Percentiles rank a stretch among this genome's conserved stretches.
phyloP scores from a whole-genome alignment of 2,329 filamentous ascomycete genomes.

The Trichoderma guizhouense region DNA sequence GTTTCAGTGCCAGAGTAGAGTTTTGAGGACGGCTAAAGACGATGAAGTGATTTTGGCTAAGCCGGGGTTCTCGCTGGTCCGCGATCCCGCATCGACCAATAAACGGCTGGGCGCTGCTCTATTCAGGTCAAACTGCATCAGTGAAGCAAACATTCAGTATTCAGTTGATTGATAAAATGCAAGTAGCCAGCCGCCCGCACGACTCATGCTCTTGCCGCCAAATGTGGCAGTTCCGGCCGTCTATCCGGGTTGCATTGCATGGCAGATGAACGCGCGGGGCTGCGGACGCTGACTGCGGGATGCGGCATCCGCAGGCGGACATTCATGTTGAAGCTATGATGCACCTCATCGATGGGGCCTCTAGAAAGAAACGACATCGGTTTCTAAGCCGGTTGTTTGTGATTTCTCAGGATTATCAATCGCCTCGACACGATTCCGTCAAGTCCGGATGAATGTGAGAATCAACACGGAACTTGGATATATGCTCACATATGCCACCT shows the following conservation, averaged over 20 bases:
- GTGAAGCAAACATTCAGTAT: not conserved
- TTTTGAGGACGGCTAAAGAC: not conserved
- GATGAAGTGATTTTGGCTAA: not conserved
- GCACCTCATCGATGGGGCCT: not conserved
- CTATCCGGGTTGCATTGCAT: not conserved
- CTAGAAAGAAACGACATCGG: not conserved
- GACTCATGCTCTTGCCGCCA: not conserved
- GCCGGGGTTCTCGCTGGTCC: not conserved
- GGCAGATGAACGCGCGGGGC: not conserved
- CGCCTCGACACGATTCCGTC: not conserved
- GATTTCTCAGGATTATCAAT: not conserved
- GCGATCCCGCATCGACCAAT: not conserved
- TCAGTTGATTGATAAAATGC: not conserved
- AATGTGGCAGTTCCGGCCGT: not conserved
- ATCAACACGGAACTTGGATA: not conserved
- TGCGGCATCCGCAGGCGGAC: constrained; percentile 1
- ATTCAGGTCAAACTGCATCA: not conserved
- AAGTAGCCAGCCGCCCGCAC: not conserved
- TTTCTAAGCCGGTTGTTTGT: not conserved
- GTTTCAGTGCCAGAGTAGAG: not conserved
- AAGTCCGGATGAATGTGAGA: not conserved
- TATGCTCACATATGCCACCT: not conserved
- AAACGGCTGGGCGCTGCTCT: not conserved
- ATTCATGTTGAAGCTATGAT: not conserved
- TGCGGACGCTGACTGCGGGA: not conserved